phyloP scores from a whole-genome alignment of 2,329 filamentous ascomycete species.

The Orbilia quercus region DNA sequence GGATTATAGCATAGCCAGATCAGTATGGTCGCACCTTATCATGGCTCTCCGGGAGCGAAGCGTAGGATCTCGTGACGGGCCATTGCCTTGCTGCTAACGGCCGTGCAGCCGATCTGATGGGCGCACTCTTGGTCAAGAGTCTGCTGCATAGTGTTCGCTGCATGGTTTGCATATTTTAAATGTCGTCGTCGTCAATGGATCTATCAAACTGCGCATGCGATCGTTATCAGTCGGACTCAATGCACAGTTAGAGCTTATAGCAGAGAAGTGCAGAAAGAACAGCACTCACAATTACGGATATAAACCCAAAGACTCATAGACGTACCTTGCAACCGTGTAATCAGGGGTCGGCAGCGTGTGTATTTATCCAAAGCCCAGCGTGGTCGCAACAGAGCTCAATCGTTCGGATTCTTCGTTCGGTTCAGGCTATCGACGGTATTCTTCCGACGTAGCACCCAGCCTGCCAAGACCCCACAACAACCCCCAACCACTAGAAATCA shows the following conservation, averaged over 20 bases:
- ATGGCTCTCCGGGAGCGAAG: slow-evolving; percentile 50
- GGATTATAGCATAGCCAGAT: no score
- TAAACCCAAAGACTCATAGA: slow-evolving; percentile 4
- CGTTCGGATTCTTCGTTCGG: no score
- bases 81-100: slow-evolving; percentile 34
- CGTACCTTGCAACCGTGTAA: not conserved
- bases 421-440: slow-evolving; percentile 55
- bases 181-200: slow-evolving; percentile 1
- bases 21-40: slow-evolving; percentile 45
- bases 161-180: slow-evolving; percentile 38
- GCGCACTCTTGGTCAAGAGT: slow-evolving; percentile 21
- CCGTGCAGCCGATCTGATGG: slow-evolving; percentile 17
- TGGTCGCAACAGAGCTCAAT: slow-evolving; percentile 30
- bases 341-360: not conserved
- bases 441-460: slow-evolving; percentile 44
- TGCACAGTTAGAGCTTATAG: slow-evolving; percentile 18
- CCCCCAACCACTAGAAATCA: slow-evolving; percentile 12
- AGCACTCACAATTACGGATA: slow-evolving; percentile 2
- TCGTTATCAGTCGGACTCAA: no score
- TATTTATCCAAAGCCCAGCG: slow-evolving; percentile 52
- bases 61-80: slow-evolving; percentile 32
- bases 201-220: slow-evolving; percentile 10
- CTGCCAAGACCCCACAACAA: not conserved
- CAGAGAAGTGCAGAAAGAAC: not conserved
- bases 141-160: slow-evolving; percentile 45